phyloP scores from a whole-genome alignment of 257 asterid genomes.

The Solanum chilense region DNA sequence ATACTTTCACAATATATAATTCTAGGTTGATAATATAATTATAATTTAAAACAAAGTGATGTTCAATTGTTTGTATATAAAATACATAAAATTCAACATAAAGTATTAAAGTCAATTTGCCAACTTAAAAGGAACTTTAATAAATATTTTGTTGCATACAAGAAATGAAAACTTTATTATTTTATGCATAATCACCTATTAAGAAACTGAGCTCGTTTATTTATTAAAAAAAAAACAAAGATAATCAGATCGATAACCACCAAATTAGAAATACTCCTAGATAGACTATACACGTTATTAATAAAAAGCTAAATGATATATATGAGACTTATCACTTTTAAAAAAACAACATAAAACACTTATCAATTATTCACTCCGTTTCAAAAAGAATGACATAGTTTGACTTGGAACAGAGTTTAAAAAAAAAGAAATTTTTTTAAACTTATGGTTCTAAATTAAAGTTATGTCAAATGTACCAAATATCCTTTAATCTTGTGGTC shows the following conservation, averaged over 20 bases:
- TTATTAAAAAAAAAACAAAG: not conserved
- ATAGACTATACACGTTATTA: not conserved
- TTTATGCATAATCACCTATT: not conserved
- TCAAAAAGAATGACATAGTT: no score
- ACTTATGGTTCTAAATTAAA: no score
- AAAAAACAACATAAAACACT: not conserved
- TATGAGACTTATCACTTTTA: no score
- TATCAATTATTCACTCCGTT: not conserved
- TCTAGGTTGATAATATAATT: not conserved
- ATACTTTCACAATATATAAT: not conserved
- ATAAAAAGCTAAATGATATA: no score
- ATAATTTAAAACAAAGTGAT: not conserved
- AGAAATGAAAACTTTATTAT: not conserved
- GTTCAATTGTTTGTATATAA: not conserved
- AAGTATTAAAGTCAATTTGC: not conserved
- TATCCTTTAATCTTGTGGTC: no score
- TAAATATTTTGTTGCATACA: not conserved
- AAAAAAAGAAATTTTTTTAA: no score
- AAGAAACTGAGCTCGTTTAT: not conserved
- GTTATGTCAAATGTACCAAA: no score
- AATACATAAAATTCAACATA: not conserved
- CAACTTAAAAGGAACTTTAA: not conserved
- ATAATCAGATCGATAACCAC: not conserved
- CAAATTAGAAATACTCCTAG: not conserved
- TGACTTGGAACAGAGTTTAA: accelerated